Evolutionary conservation across 495 filamentous ascomycete species (phyloP).

Genomic region (Daldinia decipiens): DNA sequence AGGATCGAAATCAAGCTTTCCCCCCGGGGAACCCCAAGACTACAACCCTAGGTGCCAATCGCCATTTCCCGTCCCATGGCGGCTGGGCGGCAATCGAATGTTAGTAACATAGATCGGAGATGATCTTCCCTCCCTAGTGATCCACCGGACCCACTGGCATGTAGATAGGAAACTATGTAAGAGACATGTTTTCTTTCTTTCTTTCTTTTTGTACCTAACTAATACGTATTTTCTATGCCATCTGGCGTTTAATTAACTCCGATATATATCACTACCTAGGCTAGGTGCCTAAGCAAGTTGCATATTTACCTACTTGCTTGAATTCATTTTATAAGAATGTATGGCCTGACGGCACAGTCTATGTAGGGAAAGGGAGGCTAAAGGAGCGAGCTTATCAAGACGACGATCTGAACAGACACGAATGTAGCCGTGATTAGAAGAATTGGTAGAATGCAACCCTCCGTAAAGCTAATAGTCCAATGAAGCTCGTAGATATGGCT

Average conservation of each 20-base stretch:
- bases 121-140: constrained; percentile 32
- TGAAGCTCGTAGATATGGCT: constrained; percentile 24
- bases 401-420: constrained; percentile 4
- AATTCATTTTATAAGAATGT: too few relatives aligned
- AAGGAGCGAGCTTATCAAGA: constrained; percentile 8
- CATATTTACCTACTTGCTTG: background rate
- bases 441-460: constrained; percentile 31
- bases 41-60: constrained; percentile 33
- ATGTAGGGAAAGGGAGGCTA: constrained; percentile 8
- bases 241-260: background rate
- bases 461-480: constrained; percentile 8
- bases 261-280: background rate
- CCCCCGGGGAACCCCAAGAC: constrained; percentile 7
- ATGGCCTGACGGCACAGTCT: constrained; percentile 12
- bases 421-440: constrained; percentile 11
- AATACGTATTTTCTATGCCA: background rate
- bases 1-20: constrained; percentile 38
- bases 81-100: constrained; percentile 42
- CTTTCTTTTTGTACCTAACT: background rate
- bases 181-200: background rate
- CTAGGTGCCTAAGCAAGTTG: too few relatives aligned
- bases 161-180: constrained; percentile 6
- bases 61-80: constrained; percentile 28
- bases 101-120: constrained; percentile 41
- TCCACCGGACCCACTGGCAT: background rate